Base-by-base conservation (phyloP, 345 rosid genomes). In the Populus euphratica region DNA sequence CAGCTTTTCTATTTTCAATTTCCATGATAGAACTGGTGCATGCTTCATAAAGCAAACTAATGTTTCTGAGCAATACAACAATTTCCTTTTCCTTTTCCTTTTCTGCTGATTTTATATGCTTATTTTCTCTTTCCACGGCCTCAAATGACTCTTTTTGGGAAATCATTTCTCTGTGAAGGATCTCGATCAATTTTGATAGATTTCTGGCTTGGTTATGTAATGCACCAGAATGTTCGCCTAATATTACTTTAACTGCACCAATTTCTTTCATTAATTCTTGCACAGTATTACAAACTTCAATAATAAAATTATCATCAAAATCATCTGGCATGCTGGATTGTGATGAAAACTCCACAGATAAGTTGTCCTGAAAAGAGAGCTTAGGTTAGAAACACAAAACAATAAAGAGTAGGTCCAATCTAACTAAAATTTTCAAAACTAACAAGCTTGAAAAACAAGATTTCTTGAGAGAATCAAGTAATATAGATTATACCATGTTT, bases 21-120 rank as follows among this genome's bases (percentile, higher is more conserved):
- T 93, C 99, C 78, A 75, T 73, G 68, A 91, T 74, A 64, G 87
- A 82, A 79, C 78, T 85, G 77, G 86, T 78, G 84, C 92, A 89
- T 50, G 93, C 93, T 81, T 92, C 93, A 81, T 86, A 84, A 74
- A 96, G 96, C 79, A 90, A 76, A 76, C 86, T 73, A 69, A 88
- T 72, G 78, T 82, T 91, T 79, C 83, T 86, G 77, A 78, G 85
- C 86, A 91, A 27, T 64, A 49, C 75, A 77, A 79, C 73, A 85
- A 81, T 83, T 83, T 92, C 96, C 73, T 64, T 79, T 50, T 88
- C 92, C 52, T 85, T 90, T 72, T 88, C 89, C 54, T 83, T 82
- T 74, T 81, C 88, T 71, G 64, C 65, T 47, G 87, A 88, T 82
- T 86, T 88, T 67, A 84, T 13, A 17, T 66, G 83, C n/a, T 76